Evolutionary conservation across 305 asterid genomes (phyloP), one percentile per base, ranked within the genome.

Genomic region (Solanum chacoense): DNA sequence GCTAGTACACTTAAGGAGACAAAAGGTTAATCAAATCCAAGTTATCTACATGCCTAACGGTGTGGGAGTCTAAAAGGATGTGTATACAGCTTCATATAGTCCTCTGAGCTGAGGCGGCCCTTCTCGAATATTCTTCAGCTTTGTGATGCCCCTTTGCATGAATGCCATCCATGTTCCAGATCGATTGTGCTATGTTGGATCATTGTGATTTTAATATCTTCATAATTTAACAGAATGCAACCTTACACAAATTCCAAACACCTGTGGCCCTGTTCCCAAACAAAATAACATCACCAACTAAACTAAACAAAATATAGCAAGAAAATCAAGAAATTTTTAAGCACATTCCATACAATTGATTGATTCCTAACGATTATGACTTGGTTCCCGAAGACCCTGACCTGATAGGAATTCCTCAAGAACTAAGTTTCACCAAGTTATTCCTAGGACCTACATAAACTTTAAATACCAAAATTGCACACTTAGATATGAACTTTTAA

Each of bases 1-100:
- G 93, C 73, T 85, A 80, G 87, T 59, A 89, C 32, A 91, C 90
- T 88, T 87, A 91, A 90, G 85, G 91, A 79, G 88, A 78, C 85
- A 88, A 37, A 78, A 55, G 81, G 45, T 63, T 69, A 79, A 77
- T 50, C 84, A 81, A 84, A 73, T 42, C 38, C 81, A 38, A 69
- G 71, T 18, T 73, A 74, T 45, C 38, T 36, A 75, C 42, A 79
- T 13, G 38, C 59, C 75, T 72, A 73, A 71, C 14, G 31, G 36
- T 36, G 37, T 65, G 13, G 80, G 85, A 50, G 81, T 22, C 84
- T 78, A 85, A 71, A 88, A 65, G 71, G 89, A 85, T 94, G 94
- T 96, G 95, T 93, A 93, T 96, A 96, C 79, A 96, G 94, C 94
- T 88, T 91, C 94, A 95, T 95, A 93, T 95, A 94, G 85, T 96